Percentiles rank a stretch among this genome's conserved stretches.
Evolutionary conservation across 2,329 filamentous ascomycete genomes (phyloP).

Genomic region (Colletotrichum truncatum): DNA sequence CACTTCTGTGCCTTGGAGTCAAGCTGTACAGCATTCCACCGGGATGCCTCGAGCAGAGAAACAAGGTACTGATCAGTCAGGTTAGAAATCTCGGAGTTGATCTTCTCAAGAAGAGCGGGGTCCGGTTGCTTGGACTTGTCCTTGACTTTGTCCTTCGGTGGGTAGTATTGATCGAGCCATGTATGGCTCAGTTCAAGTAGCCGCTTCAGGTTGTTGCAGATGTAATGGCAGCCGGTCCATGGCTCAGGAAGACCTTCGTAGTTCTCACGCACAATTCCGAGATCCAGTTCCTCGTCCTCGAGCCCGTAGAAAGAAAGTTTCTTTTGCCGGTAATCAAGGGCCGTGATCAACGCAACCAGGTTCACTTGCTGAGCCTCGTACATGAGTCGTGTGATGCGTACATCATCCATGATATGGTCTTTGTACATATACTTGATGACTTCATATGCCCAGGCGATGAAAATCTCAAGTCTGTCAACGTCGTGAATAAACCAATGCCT

Average conservation of each 20-base stretch:
- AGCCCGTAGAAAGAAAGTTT: slow-evolving; percentile 80
- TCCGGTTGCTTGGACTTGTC: slow-evolving; percentile 44
- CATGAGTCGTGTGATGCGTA: slow-evolving; percentile 63
- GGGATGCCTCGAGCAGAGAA: slow-evolving; percentile 61
- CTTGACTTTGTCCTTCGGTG: slow-evolving; percentile 41
- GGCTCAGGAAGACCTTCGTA: slow-evolving; percentile 79
- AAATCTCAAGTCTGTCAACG: slow-evolving; percentile 74
- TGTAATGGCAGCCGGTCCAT: slow-evolving; percentile 80
- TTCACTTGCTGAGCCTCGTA: slow-evolving; percentile 74
- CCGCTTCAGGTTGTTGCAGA: slow-evolving; percentile 70
- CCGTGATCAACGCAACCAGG: slow-evolving; percentile 75
- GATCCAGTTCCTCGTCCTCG: slow-evolving; percentile 69
- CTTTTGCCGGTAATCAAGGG: slow-evolving; percentile 75
- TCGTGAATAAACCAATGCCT: slow-evolving; percentile 89
- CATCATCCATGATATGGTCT: slow-evolving; percentile 65
- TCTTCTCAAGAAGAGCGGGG: slow-evolving; percentile 51
- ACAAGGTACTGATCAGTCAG: slow-evolving; percentile 65
- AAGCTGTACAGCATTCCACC: slow-evolving; percentile 57
- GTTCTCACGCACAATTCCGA: slow-evolving; percentile 69
- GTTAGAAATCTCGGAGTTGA: slow-evolving; percentile 57
- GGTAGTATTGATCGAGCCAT: slow-evolving; percentile 61
- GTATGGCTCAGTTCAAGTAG: slow-evolving; percentile 66
- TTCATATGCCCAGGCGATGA: slow-evolving; percentile 82
- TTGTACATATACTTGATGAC: slow-evolving; percentile 78
- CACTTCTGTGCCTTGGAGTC: slow-evolving; percentile 51